phyloP scores from a whole-genome alignment of 805 yeast species.

The Grigorovia humatica region DNA sequence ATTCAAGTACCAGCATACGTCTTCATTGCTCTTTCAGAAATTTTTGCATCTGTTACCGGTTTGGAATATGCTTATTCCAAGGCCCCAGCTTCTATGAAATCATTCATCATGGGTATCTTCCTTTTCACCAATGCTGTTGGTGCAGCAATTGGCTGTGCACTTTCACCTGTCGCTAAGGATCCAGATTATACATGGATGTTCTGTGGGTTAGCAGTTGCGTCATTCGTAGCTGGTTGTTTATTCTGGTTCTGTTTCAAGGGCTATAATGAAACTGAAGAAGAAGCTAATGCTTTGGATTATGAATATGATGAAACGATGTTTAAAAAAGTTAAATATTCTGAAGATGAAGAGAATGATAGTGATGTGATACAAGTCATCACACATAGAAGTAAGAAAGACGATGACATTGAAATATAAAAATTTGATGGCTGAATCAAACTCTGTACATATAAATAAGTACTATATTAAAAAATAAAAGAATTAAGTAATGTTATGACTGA shows the following conservation, averaged over 20 bases:
- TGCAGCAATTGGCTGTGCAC: constrained; percentile 64
- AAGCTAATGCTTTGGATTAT: constrained; percentile 41
- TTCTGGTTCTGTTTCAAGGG: constrained; percentile 54
- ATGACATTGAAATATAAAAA: background rate
- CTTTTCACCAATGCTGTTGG: constrained; percentile 68
- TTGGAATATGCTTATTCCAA: constrained; percentile 76
- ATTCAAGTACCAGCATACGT: constrained; percentile 58
- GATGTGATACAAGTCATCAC: background rate
- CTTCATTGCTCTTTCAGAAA: constrained; percentile 64
- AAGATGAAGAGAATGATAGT: constrained; percentile 4
- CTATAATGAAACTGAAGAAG: constrained; percentile 48
- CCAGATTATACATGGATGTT: constrained; percentile 66
- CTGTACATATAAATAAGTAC: too few relatives aligned
- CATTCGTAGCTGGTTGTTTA: constrained; percentile 45
- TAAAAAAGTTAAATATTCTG: background rate
- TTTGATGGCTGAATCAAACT: background rate
- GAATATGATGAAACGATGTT: constrained; percentile 14
- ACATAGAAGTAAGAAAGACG: background rate
- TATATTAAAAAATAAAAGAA: too few relatives aligned
- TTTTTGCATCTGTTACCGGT: constrained; percentile 72
- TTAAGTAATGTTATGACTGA: too few relatives aligned
- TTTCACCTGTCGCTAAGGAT: constrained; percentile 54
- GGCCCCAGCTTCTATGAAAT: constrained; percentile 52
- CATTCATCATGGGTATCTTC: constrained; percentile 41
- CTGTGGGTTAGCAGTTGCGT: constrained; percentile 49